Percentiles rank a stretch among this genome's conserved stretches.
phyloP scores from a whole-genome alignment of 2,329 filamentous ascomycete genomes.

The Hymenoscyphus repandus region DNA sequence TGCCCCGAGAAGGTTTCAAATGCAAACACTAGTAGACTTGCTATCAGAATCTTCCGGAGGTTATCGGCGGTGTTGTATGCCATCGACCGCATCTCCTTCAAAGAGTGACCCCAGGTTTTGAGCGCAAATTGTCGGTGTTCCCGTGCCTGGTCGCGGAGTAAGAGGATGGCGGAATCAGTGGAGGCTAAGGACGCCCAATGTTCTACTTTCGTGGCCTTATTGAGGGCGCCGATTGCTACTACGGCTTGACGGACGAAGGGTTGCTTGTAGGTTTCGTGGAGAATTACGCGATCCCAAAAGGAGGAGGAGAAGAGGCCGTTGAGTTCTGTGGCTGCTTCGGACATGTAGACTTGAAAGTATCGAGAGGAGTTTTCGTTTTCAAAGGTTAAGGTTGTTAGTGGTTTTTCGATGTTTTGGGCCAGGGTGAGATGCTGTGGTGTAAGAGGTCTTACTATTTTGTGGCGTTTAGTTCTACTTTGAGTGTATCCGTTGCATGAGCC shows the following conservation, averaged over 20 bases:
- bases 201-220: slow-evolving; percentile 8
- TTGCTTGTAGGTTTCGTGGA: slow-evolving; percentile 11
- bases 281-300: slow-evolving; percentile 14
- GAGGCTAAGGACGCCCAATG: background rate
- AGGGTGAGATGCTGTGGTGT: background rate
- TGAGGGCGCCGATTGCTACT: slow-evolving; percentile 13
- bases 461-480: background rate
- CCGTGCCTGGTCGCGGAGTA: background rate
- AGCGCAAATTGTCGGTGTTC: slow-evolving; percentile 7
- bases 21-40: slow-evolving; percentile 7
- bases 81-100: slow-evolving; percentile 6
- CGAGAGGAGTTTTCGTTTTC: slow-evolving; percentile 6
- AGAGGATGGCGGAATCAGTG: background rate
- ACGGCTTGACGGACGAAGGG: slow-evolving; percentile 13
- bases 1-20: slow-evolving; percentile 13
- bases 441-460: background rate
- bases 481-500: background rate
- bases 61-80: background rate
- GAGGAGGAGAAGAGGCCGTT: slow-evolving; percentile 9
- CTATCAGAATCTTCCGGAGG: slow-evolving; percentile 7
- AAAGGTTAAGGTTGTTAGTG: slow-evolving; percentile 1
- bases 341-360: slow-evolving; percentile 11
- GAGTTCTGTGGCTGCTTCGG: slow-evolving; percentile 8
- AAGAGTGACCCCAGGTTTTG: slow-evolving; percentile 4
- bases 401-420: background rate